A percentile compares a stretch with the other conserved stretches of the same genome.
Evolutionary conservation across 1,139 yeast species (phyloP).

Genomic region (Nakaseomyces sp.): DNA sequence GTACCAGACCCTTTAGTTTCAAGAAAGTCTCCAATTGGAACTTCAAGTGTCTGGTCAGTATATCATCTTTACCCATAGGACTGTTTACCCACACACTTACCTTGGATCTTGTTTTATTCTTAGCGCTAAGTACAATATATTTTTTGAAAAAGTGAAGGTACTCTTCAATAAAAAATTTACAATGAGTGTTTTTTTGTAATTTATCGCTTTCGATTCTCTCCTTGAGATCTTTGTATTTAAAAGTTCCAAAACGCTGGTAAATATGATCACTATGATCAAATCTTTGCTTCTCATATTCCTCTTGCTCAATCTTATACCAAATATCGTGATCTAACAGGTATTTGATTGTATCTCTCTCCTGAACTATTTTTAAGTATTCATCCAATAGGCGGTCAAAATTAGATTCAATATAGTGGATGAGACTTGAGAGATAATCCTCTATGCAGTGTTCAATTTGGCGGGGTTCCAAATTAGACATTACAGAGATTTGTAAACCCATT

Average conservation of each 20-base stretch:
- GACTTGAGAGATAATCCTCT: constrained; percentile 38
- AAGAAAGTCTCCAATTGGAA: constrained; percentile 38
- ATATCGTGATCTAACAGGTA: constrained; percentile 1
- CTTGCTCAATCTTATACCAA: constrained; percentile 15
- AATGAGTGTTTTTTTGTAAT: constrained; percentile 3
- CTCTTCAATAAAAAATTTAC: constrained; percentile 26
- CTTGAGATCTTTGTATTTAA: background rate
- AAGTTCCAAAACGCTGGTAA: background rate
- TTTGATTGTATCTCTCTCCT: constrained; percentile 35
- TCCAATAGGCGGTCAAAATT: constrained; percentile 29
- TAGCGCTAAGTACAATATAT: constrained; percentile 36
- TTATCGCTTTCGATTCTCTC: background rate
- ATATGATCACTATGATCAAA: background rate
- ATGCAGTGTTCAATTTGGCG: constrained; percentile 36
- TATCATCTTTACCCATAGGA: constrained; percentile 31
- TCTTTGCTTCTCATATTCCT: constrained; percentile 30
- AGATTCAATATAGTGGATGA: constrained; percentile 30
- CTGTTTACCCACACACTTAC: constrained; percentile 36
- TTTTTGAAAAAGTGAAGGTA: constrained; percentile 33
- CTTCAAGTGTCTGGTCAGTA: constrained; percentile 30
- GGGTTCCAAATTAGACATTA: constrained; percentile 41
- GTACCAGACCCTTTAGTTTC: constrained; percentile 38
- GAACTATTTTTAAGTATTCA: constrained; percentile 43
- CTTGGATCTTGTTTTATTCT: constrained; percentile 31
- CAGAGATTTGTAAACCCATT: constrained; percentile 47